Percentiles rank a stretch among this genome's conserved stretches.
These are phyloP conservation scores for Colletotrichum sp. DNA, from an alignment of 2,329 filamentous ascomycete genomes.

Conservation along the genomic window DNA sequence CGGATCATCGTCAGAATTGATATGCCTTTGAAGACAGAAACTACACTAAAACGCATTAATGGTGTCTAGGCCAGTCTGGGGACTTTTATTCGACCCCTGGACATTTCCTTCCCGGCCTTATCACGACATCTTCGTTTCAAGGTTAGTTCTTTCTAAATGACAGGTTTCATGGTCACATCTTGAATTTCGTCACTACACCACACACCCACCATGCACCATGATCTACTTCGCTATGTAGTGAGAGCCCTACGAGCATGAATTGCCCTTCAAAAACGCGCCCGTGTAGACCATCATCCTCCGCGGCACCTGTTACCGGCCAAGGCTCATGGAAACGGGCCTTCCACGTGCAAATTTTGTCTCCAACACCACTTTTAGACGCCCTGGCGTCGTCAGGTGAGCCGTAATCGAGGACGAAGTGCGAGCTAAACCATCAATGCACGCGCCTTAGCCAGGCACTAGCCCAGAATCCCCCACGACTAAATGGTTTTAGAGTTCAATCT, in stretches of 20 bases:
- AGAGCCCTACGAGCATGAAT: not conserved
- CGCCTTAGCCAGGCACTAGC: not conserved
- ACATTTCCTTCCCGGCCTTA: not conserved
- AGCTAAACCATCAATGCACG: not conserved
- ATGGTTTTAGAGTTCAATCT: not conserved
- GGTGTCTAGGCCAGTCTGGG: not conserved
- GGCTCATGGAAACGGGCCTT: not conserved
- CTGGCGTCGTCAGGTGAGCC: not conserved
- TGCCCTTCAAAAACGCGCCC: not conserved
- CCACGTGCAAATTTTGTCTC: not conserved
- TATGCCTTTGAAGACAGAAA: not conserved
- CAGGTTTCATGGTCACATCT: not conserved
- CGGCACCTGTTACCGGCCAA: not conserved
- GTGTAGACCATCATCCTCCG: not conserved
- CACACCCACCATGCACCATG: not conserved
- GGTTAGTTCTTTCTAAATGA: not conserved
- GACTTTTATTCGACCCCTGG: fast-evolving
- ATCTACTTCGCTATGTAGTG: not conserved
- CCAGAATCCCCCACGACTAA: not conserved
- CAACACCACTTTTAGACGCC: not conserved
- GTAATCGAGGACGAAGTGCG: not conserved
- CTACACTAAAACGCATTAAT: not conserved
- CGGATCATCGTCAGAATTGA: not conserved
- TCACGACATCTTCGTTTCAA: not conserved
- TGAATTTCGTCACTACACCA: not conserved